These are phyloP conservation scores for Anethum foeniculum DNA, from an alignment of 140 eudicot genomes.

Conservation along the genomic window DNA sequence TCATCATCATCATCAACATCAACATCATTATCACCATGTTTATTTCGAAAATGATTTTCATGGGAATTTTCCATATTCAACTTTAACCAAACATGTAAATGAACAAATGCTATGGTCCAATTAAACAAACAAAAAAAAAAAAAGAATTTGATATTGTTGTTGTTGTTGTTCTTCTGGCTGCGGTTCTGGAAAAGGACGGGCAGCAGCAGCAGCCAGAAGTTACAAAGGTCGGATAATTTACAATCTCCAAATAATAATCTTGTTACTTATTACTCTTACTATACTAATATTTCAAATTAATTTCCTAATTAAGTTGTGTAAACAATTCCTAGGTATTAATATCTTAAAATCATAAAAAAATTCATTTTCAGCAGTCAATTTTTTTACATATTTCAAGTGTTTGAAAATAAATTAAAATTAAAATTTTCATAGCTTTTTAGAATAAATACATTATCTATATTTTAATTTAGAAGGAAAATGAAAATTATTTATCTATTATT, in stretches of 20 bases:
- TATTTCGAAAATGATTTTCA: conserved; percentile 20
- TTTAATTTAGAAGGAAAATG: no score
- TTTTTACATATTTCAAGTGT: no score
- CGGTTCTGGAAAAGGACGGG: not conserved
- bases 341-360: no score
- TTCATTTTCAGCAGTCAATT: no score
- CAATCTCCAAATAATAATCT: not conserved
- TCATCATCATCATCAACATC: conserved; percentile 10
- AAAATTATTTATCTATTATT: no score
- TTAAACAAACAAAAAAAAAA: not conserved
- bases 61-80: conserved; percentile 10
- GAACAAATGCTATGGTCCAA: not conserved
- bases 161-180: not conserved
- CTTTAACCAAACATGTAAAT: not conserved
- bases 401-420: no score
- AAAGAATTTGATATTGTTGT: not conserved
- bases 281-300: not conserved
- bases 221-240: not conserved
- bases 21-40: conserved; percentile 2
- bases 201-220: conserved; percentile 5
- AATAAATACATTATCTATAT: no score
- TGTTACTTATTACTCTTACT: not conserved
- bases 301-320: not conserved
- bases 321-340: no score
- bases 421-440: no score